Conservation (phyloP, 2,329 filamentous ascomycete genomes). For the Aureobasidium sp. region DNA sequence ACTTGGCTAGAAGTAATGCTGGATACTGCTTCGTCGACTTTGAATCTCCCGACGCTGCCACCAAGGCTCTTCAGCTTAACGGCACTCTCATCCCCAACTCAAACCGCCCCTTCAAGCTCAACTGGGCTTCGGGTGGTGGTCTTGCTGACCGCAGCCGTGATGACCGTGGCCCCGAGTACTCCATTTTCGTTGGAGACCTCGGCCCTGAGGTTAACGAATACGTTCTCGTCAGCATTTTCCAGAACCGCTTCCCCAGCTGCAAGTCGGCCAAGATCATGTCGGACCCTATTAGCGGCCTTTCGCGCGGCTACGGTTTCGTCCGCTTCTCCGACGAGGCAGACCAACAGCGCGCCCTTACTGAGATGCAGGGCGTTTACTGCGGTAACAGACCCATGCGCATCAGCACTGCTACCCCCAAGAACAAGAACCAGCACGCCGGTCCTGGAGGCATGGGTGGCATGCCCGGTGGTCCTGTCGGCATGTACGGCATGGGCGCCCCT, state of each 20-base stretch:
- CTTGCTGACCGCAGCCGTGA: slow-evolving; percentile 93
- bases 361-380: slow-evolving; percentile 99
- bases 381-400: slow-evolving; percentile 98
- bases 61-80: slow-evolving; percentile 85
- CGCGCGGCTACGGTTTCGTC: slow-evolving; percentile 94
- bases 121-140: slow-evolving; percentile 97
- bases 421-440: slow-evolving; percentile 54
- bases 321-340: slow-evolving; percentile 93
- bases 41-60: slow-evolving; percentile 69
- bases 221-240: slow-evolving; percentile 93
- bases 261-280: slow-evolving; percentile 99
- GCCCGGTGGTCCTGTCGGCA: slow-evolving; percentile 45
- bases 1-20: slow-evolving; percentile 63
- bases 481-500: slow-evolving; percentile 64
- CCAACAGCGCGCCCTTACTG: slow-evolving; percentile 87
- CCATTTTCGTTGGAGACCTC: slow-evolving; percentile 95
- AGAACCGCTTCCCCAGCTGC: slow-evolving; percentile 91
- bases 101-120: slow-evolving; percentile 92
- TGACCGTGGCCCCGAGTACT: slow-evolving; percentile 91
- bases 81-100: slow-evolving; percentile 89
- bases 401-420: slow-evolving; percentile 95
- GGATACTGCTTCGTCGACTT: slow-evolving; percentile 99
- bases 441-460: slow-evolving; percentile 47
- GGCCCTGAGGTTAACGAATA: slow-evolving; percentile 99
- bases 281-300: slow-evolving; percentile 95